A percentile compares a stretch with the other conserved stretches of the same genome.
Evolutionary conservation across 768 basidiomycete species (phyloP).

Genomic region (Flagelloscypha sp.): DNA sequence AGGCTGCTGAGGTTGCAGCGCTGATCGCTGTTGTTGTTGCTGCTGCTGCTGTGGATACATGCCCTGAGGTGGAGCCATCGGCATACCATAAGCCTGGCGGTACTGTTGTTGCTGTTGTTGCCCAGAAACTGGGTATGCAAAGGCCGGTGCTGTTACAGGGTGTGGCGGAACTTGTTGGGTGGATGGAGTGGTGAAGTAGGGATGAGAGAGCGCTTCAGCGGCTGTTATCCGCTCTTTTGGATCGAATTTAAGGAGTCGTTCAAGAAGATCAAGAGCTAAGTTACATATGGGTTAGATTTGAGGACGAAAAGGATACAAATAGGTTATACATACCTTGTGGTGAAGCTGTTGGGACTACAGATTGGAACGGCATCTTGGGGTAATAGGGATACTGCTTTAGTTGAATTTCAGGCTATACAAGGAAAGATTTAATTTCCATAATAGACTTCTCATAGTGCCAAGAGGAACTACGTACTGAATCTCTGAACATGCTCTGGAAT

Average conservation of each 20-base stretch:
- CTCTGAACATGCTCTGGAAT: conserved; percentile 54
- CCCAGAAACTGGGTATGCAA: conserved; percentile 31
- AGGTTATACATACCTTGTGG: conserved; percentile 35
- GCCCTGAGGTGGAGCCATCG: conserved; percentile 29
- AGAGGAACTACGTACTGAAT: conserved; percentile 40
- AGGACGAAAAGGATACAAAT: background rate
- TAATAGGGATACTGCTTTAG: conserved; percentile 57
- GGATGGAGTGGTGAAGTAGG: conserved; percentile 46
- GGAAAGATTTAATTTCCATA: background rate
- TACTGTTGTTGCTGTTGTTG: conserved; percentile 36
- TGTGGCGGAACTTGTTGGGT: background rate
- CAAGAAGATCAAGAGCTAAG: conserved; percentile 61
- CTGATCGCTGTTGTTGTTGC: conserved; percentile 24
- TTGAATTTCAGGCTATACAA: conserved; percentile 42
- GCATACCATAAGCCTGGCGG: too few species aligned
- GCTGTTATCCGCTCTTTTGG: conserved; percentile 64
- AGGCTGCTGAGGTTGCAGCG: conserved; percentile 25
- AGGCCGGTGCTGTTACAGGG: conserved; percentile 13
- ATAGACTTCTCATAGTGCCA: background rate
- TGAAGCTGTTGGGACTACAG: conserved; percentile 52
- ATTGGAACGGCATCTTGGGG: conserved; percentile 49
- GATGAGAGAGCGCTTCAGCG: conserved; percentile 58
- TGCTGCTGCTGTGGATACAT: conserved; percentile 29
- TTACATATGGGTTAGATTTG: background rate
- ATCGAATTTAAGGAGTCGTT: conserved; percentile 69